A percentile compares a stretch with the other conserved stretches of the same genome.
These are phyloP conservation scores for Amanita rubescens DNA, from an alignment of 768 basidiomycete genomes.

Conservation along the genomic window DNA sequence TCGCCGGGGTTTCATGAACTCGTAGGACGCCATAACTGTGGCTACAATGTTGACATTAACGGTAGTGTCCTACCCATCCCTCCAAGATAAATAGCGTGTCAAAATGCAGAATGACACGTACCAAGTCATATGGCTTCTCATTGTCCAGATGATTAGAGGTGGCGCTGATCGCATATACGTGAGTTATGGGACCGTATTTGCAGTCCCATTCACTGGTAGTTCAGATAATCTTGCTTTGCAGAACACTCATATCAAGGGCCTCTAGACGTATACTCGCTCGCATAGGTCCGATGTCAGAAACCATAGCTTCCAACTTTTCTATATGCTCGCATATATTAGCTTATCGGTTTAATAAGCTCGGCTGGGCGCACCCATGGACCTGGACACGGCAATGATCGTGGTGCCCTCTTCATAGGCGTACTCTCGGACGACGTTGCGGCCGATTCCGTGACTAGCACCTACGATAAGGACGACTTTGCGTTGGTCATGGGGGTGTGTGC, in stretches of 20 bases:
- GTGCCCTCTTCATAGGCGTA: conserved; percentile 20
- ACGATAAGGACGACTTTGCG: conserved; percentile 21
- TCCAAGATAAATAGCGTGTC: conserved; percentile 7
- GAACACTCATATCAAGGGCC: conserved; percentile 16
- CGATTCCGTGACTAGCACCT: conserved; percentile 22
- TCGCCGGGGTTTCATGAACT: conserved; percentile 20
- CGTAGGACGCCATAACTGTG: conserved; percentile 15
- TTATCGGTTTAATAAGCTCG: background rate
- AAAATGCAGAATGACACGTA: conserved; percentile 20
- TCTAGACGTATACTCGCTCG: conserved; percentile 17
- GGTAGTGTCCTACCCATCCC: conserved; percentile 15
- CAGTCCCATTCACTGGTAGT: conserved; percentile 16
- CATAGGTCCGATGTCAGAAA: conserved; percentile 17
- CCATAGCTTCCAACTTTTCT: conserved; percentile 14
- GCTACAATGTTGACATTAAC: conserved; percentile 23
- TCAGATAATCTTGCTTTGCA: conserved; percentile 15
- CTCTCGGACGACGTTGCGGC: conserved; percentile 21
- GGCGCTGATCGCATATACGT: conserved; percentile 26
- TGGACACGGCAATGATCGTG: conserved; percentile 20
- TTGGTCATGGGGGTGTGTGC: no score
- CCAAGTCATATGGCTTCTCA: no score
- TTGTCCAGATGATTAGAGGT: no score
- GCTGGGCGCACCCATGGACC: conserved; percentile 16
- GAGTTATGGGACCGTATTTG: conserved; percentile 23
- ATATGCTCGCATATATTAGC: background rate